These are phyloP conservation scores for Penicillium corylophilum DNA, from an alignment of 2,329 filamentous ascomycete genomes.

Conservation along the genomic window DNA sequence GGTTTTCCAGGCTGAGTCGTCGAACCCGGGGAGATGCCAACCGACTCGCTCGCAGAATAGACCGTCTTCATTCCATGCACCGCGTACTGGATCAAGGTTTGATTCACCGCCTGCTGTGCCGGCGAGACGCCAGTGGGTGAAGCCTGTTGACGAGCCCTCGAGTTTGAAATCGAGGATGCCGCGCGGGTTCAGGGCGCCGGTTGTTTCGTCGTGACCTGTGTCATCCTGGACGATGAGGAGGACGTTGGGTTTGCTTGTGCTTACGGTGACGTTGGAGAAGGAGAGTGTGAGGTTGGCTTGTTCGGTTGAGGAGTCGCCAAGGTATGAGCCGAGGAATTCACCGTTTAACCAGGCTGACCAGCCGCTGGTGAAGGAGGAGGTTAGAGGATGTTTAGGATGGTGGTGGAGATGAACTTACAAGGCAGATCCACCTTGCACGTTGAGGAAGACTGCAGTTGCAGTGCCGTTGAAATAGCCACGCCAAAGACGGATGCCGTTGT, in stretches of 20 bases:
- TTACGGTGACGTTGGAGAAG: constrained; percentile 52
- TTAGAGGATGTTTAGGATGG: background rate
- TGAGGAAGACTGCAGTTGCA: constrained; percentile 44
- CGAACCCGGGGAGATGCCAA: constrained; percentile 59
- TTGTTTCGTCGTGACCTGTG: constrained; percentile 33
- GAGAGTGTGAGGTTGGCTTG: constrained; percentile 43
- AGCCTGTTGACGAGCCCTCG: constrained; percentile 47
- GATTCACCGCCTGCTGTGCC: constrained; percentile 56
- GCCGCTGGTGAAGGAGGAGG: constrained; percentile 44
- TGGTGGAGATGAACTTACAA: constrained; percentile 30
- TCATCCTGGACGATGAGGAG: constrained; percentile 62
- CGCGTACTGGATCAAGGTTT: constrained; percentile 56
- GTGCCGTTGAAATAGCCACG: constrained; percentile 45
- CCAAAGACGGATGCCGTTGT: constrained; percentile 47
- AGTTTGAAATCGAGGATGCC: constrained; percentile 49
- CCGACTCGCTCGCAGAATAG: constrained; percentile 59
- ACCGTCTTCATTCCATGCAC: constrained; percentile 58
- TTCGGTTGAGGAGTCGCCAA: constrained; percentile 39
- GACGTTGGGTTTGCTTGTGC: constrained; percentile 53
- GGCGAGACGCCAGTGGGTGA: constrained; percentile 58
- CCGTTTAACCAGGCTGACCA: constrained; percentile 61
- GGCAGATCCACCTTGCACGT: constrained; percentile 55
- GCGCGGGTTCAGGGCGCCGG: constrained; percentile 30
- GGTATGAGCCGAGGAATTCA: constrained; percentile 55
- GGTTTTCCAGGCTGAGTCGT: constrained; percentile 48